Evolutionary conservation across 305 asterid species (phyloP).

Genomic region (Fraxinus velutina): DNA sequence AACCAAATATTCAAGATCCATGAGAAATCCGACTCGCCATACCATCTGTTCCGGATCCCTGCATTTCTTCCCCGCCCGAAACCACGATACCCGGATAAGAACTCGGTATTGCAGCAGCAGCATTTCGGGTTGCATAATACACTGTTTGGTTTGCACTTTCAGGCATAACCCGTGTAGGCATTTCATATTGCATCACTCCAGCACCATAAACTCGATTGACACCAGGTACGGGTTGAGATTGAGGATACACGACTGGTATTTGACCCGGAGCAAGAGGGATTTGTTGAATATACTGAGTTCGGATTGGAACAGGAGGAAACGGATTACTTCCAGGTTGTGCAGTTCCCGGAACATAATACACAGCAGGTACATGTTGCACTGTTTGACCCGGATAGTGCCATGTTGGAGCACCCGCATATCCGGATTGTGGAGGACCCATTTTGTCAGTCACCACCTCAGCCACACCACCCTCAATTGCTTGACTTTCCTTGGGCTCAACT

Average conservation of each 20-base stretch:
- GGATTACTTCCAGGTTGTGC: constrained; percentile 45
- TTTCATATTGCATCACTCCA: constrained; percentile 49
- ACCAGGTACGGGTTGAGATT: constrained; percentile 32
- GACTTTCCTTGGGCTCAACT: constrained; percentile 36
- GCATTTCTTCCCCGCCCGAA: constrained; percentile 59
- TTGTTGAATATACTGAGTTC: constrained; percentile 49
- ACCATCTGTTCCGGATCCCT: constrained; percentile 44
- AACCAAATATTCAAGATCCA: constrained; percentile 26
- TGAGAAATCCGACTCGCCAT: constrained; percentile 54
- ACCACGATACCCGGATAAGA: constrained; percentile 54
- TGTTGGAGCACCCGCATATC: constrained; percentile 46
- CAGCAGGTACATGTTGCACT: constrained; percentile 52
- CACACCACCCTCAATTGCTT: constrained; percentile 11
- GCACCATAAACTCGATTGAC: constrained; percentile 52
- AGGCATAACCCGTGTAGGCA: constrained; percentile 39
- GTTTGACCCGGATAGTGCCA: constrained; percentile 61
- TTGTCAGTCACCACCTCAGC: constrained; percentile 32
- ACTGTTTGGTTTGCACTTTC: constrained; percentile 46
- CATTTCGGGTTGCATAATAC: constrained; percentile 55
- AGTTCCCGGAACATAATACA: constrained; percentile 54
- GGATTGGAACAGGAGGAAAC: constrained; percentile 39
- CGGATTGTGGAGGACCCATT: constrained; percentile 35
- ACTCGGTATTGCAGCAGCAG: constrained; percentile 48
- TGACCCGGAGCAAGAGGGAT: constrained; percentile 46
- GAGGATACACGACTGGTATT: constrained; percentile 57